These are phyloP conservation scores for Canna indica DNA, from an alignment of 176 grass and related monocot species.

Conservation along the genomic window DNA sequence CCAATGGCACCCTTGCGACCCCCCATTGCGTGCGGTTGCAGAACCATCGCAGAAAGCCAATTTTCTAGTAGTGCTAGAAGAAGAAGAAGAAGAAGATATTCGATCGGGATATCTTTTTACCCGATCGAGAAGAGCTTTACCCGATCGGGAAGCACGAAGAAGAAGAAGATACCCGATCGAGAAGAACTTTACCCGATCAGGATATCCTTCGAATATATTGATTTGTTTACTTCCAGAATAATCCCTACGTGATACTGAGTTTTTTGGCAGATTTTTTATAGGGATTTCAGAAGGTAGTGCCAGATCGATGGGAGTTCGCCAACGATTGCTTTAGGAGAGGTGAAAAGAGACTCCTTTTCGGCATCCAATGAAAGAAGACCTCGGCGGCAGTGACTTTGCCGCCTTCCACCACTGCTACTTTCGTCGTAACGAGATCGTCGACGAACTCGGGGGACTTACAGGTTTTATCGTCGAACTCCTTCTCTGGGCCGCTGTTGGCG, in stretches of 20 bases:
- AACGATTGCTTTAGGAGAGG: constrained; percentile 17
- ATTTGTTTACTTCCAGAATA: background rate
- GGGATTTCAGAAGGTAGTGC: constrained; percentile 13
- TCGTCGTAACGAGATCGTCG: background rate
- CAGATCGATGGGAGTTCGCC: constrained; percentile 19
- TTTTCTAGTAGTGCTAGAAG: no score
- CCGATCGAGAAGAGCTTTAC: no score
- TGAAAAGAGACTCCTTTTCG: constrained; percentile 5
- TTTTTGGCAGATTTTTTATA: background rate
- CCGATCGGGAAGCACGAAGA: no score
- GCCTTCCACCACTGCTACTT: background rate
- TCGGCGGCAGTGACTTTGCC: background rate
- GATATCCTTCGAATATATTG: background rate
- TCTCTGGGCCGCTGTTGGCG: no score
- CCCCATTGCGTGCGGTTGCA: no score
- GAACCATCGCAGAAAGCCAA: no score
- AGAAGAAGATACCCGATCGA: no score
- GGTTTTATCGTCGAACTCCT: constrained; percentile 9
- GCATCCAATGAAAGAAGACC: constrained; percentile 9
- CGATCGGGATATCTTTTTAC: no score
- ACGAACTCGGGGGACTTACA: constrained; percentile 5
- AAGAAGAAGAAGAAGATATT: no score
- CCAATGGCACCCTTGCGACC: no score
- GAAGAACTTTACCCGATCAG: no score
- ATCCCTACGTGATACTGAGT: background rate